These are phyloP conservation scores for Microbotryomycetes sp. DNA, from an alignment of 1,284 basidiomycete species.

Conservation along the genomic window DNA sequence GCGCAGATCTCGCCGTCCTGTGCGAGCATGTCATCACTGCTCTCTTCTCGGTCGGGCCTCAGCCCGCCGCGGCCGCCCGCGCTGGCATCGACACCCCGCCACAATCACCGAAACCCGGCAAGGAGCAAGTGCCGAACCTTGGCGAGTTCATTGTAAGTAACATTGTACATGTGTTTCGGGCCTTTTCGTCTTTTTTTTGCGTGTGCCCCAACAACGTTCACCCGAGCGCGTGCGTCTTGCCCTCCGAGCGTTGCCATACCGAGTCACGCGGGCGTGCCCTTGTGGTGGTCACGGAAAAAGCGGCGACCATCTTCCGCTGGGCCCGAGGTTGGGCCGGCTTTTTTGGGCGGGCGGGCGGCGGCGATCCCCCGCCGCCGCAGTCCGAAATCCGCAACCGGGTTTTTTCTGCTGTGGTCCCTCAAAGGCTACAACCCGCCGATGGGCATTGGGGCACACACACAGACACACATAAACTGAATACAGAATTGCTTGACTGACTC, in stretches of 20 bases:
- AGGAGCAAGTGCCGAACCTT: conserved; percentile 26
- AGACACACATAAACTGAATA: background rate
- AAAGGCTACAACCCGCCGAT: background rate
- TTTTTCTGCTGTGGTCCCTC: too few relatives aligned
- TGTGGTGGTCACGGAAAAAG: too few relatives aligned
- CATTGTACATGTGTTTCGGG: too few relatives aligned
- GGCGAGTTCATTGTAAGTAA: conserved; percentile 38
- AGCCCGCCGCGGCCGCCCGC: conserved; percentile 9
- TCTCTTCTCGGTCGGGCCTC: conserved; percentile 24
- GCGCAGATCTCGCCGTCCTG: conserved; percentile 32
- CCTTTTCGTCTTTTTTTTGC: background rate
- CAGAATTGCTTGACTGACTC: background rate
- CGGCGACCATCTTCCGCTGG: background rate
- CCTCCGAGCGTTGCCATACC: background rate
- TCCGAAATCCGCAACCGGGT: too few relatives aligned
- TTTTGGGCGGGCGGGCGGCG: background rate
- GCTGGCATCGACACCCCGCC: conserved; percentile 23
- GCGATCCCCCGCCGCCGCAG: background rate
- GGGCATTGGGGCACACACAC: background rate
- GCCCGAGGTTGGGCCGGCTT: background rate
- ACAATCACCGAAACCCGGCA: conserved; percentile 21
- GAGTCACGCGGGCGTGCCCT: too few relatives aligned
- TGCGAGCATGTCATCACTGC: conserved; percentile 35
- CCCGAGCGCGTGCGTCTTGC: too few relatives aligned
- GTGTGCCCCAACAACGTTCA: too few relatives aligned